Evolutionary conservation across 192 early-diverging fungal genomes (phyloP).

Genomic region (Chytriomyces confervae): DNA sequence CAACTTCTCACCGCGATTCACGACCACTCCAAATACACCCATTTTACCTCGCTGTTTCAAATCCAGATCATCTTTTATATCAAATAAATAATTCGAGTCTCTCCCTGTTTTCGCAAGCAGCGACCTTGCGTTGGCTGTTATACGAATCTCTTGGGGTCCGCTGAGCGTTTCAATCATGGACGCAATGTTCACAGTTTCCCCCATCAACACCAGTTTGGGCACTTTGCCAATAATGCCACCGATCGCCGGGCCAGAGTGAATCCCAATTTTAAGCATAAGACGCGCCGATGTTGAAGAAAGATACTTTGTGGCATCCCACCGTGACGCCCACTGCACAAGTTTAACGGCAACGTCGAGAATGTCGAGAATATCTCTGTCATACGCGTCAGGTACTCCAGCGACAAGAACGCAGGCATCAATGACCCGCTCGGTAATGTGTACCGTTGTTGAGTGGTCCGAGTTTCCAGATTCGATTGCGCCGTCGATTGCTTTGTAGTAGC

Average conservation of each 20-base stretch:
- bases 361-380: neutral
- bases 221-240: conserved; percentile 24
- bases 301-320: conserved; percentile 22
- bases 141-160: conserved; percentile 30
- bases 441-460: neutral
- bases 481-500: conserved; percentile 29
- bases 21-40: conserved; percentile 21
- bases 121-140: conserved; percentile 13
- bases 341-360: conserved; percentile 20
- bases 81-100: conserved; percentile 17
- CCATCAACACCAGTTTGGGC: conserved; percentile 36
- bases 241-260: conserved; percentile 29
- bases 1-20: conserved; percentile 1
- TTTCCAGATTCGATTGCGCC: neutral
- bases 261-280: conserved; percentile 20
- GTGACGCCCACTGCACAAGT: conserved; percentile 23
- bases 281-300: conserved; percentile 10
- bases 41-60: conserved; percentile 26
- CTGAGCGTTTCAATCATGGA: conserved; percentile 25
- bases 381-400: conserved; percentile 18
- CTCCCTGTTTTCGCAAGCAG: conserved; percentile 11
- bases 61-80: conserved; percentile 28
- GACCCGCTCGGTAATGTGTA: conserved; percentile 27
- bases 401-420: conserved; percentile 32
- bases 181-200: conserved; percentile 37